Evolutionary conservation across 2,329 filamentous ascomycete genomes (phyloP).

Genomic region (Passalora sequoiae): DNA sequence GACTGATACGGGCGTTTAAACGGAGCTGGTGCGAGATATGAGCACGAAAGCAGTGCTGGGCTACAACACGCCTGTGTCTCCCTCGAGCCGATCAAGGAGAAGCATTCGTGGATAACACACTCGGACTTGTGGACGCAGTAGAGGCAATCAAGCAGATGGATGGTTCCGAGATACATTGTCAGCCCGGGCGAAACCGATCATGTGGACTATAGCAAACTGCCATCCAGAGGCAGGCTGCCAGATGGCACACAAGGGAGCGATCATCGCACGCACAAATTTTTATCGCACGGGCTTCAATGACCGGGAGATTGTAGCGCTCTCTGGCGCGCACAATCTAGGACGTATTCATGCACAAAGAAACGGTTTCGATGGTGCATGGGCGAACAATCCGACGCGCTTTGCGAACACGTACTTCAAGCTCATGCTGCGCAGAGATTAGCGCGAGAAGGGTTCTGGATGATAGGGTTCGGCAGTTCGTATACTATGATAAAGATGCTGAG

Average conservation of each 20-base stretch:
- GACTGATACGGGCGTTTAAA: constrained; percentile 59
- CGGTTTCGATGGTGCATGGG: constrained; percentile 56
- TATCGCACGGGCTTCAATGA: constrained; percentile 58
- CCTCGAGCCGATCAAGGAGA: constrained; percentile 57
- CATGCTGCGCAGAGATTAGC: constrained; percentile 50
- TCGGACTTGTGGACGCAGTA: constrained; percentile 59
- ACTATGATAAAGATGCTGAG: constrained; percentile 53
- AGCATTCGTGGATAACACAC: constrained; percentile 61
- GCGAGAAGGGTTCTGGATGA: constrained; percentile 49
- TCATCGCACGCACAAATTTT: constrained; percentile 53
- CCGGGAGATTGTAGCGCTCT: constrained; percentile 55
- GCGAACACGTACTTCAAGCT: constrained; percentile 55
- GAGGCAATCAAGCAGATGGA: constrained; percentile 58
- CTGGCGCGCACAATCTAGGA: constrained; percentile 54
- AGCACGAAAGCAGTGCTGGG: constrained; percentile 60
- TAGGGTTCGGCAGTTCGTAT: constrained; percentile 55
- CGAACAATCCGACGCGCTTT: constrained; percentile 49
- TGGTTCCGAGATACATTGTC: constrained; percentile 54
- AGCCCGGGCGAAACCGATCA: constrained; percentile 57
- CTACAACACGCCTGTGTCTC: constrained; percentile 60
- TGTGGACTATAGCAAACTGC: constrained; percentile 56
- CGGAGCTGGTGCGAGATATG: constrained; percentile 62
- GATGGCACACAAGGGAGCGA: constrained; percentile 52
- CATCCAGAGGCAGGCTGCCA: constrained; percentile 54
- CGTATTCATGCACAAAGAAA: constrained; percentile 52